These are phyloP conservation scores for Galerina sulciceps DNA, from an alignment of 768 basidiomycete species.

Conservation along the genomic window DNA sequence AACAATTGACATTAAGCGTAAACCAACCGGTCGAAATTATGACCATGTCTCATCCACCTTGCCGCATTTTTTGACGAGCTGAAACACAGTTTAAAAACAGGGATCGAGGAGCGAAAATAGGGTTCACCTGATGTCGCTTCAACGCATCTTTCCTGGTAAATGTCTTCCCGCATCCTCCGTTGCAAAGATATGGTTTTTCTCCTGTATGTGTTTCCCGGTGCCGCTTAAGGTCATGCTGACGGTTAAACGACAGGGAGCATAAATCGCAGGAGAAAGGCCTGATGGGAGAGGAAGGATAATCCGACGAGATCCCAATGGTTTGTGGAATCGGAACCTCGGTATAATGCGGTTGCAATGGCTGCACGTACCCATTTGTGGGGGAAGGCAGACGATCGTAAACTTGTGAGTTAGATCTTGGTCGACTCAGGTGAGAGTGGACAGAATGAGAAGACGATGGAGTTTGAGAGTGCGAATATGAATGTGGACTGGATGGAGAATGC, in stretches of 20 bases:
- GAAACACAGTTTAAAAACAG: constrained; percentile 6
- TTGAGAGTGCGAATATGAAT: constrained; percentile 42
- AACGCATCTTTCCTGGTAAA: constrained; percentile 87
- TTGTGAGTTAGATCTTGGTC: constrained; percentile 50
- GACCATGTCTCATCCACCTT: constrained; percentile 56
- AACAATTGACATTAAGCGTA: background rate
- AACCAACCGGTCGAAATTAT: constrained; percentile 1
- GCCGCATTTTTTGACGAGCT: constrained; percentile 83
- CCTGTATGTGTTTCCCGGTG: constrained; percentile 86
- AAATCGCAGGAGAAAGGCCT: constrained; percentile 72
- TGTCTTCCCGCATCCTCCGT: constrained; percentile 85
- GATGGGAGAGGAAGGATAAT: constrained; percentile 61
- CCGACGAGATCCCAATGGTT: constrained; percentile 40
- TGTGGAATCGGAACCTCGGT: constrained; percentile 39
- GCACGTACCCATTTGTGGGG: constrained; percentile 20
- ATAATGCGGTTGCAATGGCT: constrained; percentile 32
- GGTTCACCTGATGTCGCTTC: constrained; percentile 80
- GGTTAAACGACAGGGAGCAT: constrained; percentile 83
- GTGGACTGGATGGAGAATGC: constrained; percentile 37
- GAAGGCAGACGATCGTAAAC: constrained; percentile 26
- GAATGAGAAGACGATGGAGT: constrained; percentile 33
- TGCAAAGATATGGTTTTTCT: constrained; percentile 83
- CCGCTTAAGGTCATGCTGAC: constrained; percentile 84
- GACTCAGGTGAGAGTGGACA: constrained; percentile 34
- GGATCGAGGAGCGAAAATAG: constrained; percentile 15